Evolutionary conservation across 805 yeast species (phyloP).

Genomic region (Candida insectorum): DNA sequence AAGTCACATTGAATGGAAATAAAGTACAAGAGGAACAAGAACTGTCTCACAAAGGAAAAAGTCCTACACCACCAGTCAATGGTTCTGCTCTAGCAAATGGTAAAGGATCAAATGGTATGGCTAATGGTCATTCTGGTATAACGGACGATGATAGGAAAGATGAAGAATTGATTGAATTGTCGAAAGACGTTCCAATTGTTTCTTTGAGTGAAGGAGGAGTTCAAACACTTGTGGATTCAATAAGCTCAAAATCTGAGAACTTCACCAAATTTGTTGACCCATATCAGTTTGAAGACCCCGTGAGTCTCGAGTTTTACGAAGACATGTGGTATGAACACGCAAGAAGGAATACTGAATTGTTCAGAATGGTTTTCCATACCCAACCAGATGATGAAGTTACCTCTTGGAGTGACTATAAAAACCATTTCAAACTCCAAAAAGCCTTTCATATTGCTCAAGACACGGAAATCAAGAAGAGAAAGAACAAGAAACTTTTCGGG

Average conservation of each 20-base stretch:
- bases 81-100: conserved; percentile 2
- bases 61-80: not conserved
- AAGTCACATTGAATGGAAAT: not conserved
- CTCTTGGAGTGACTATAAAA: conserved; percentile 87
- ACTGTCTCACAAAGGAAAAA: not conserved
- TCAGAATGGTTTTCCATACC: conserved; percentile 80
- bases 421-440: conserved; percentile 53
- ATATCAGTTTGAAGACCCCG: conserved; percentile 82
- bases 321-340: conserved; percentile 86
- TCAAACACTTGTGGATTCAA: conserved; percentile 32
- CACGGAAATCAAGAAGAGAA: conserved; percentile 30
- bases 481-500: conserved; percentile 15
- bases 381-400: conserved; percentile 94
- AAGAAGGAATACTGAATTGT: conserved; percentile 74
- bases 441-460: conserved; percentile 50
- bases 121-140: not conserved
- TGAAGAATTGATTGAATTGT: conserved; percentile 3
- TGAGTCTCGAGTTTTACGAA: conserved; percentile 75
- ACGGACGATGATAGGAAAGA: not conserved
- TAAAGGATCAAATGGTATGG: not conserved
- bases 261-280: conserved; percentile 71
- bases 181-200: conserved; percentile 37
- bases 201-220: conserved; percentile 43
- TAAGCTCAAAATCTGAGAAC: conserved; percentile 35
- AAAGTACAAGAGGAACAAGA: conserved; percentile 1